Percentiles rank a stretch among this genome's conserved stretches.
These are phyloP conservation scores for Maudiozyma barnettii DNA, from an alignment of 805 yeast species.

Conservation along the genomic window DNA sequence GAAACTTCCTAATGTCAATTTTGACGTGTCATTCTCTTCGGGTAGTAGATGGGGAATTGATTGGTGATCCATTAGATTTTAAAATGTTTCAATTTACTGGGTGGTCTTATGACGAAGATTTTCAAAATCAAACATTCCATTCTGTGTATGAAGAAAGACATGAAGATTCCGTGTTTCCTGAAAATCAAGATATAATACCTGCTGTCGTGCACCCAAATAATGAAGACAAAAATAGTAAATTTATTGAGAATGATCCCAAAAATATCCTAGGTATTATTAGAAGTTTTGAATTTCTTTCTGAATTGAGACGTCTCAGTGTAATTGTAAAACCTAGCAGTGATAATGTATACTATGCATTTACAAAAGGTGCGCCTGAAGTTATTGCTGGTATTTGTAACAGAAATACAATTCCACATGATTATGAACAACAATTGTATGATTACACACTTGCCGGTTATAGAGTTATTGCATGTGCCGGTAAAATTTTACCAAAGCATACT, in stretches of 20 bases:
- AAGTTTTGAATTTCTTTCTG: slow-evolving; percentile 74
- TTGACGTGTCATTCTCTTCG: slow-evolving; percentile 81
- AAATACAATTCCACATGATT: slow-evolving; percentile 63
- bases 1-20: slow-evolving; percentile 30
- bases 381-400: slow-evolving; percentile 69
- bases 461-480: slow-evolving; percentile 88
- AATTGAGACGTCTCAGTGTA: slow-evolving; percentile 85
- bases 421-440: slow-evolving; percentile 59
- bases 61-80: slow-evolving; percentile 90
- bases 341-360: slow-evolving; percentile 42
- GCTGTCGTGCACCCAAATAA: slow-evolving; percentile 39
- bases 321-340: slow-evolving; percentile 42
- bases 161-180: slow-evolving; percentile 34
- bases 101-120: slow-evolving; percentile 69
- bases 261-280: slow-evolving; percentile 40
- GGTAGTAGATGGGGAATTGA: slow-evolving; percentile 61
- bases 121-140: slow-evolving; percentile 31
- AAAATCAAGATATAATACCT: slow-evolving; percentile 37
- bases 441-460: slow-evolving; percentile 93
- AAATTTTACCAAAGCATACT: slow-evolving; percentile 36
- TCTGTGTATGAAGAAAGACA: slow-evolving; percentile 32
- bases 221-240: slow-evolving; percentile 22
- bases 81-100: slow-evolving; percentile 89
- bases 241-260: slow-evolving; percentile 29
- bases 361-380: slow-evolving; percentile 97